Conservation (phyloP, 2,329 filamentous ascomycete species). For the Fusarium sp. region DNA sequence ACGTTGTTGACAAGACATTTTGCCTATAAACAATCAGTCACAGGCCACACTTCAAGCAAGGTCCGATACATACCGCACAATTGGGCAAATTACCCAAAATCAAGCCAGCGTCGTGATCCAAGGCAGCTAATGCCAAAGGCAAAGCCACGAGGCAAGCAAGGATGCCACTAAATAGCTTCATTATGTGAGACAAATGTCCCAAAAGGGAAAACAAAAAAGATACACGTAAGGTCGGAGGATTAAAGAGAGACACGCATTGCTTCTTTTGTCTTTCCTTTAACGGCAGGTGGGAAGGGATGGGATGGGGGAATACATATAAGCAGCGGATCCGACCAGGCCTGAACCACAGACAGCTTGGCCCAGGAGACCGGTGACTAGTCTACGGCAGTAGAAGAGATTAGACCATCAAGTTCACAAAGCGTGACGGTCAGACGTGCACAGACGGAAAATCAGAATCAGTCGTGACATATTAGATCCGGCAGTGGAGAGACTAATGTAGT, state of each 20-base stretch:
- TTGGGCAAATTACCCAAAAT: background rate
- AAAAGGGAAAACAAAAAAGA: too few relatives aligned
- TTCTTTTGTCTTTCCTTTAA: background rate
- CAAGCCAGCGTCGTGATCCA: background rate
- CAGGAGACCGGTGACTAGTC: background rate
- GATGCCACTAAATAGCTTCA: background rate
- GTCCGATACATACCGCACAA: background rate
- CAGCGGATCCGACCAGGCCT: background rate
- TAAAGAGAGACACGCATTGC: background rate
- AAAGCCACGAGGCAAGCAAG: background rate
- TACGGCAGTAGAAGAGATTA: too few relatives aligned
- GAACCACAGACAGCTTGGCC: background rate
- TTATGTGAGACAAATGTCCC: background rate
- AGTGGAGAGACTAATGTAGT: background rate
- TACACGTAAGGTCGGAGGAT: background rate
- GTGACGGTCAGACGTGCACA: background rate
- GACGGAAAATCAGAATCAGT: background rate
- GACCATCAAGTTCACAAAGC: background rate
- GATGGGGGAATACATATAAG: too few relatives aligned
- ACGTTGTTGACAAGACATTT: background rate
- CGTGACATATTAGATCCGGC: background rate
- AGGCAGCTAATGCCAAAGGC: background rate
- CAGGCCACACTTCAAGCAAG: too few relatives aligned
- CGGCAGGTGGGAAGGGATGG: background rate
- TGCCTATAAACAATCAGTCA: background rate